phyloP scores from a whole-genome alignment of 2,329 filamentous ascomycete species.

The Metarhizium sp. region DNA sequence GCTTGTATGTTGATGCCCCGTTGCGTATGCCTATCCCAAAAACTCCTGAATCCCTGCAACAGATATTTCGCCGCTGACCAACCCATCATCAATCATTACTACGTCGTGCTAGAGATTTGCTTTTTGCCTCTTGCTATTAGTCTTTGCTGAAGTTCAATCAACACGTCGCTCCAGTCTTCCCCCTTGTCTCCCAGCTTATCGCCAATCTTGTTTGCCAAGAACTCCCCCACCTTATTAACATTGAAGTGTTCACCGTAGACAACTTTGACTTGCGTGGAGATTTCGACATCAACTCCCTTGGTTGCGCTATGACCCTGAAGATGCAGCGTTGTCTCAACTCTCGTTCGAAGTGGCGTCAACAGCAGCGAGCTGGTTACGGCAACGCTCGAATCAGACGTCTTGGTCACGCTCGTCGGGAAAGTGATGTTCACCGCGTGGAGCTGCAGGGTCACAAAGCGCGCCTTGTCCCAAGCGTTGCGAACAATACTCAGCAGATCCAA shows the following conservation, averaged over 20 bases:
- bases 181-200: conserved; percentile 23
- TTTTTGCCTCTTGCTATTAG: conserved; percentile 48
- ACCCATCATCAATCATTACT: conserved; percentile 20
- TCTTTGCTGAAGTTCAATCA: conserved; percentile 45
- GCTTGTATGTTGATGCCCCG: not conserved
- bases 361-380: conserved; percentile 53
- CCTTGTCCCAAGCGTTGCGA: conserved; percentile 56
- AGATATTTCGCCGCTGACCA: conserved; percentile 6
- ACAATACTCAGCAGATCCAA: conserved; percentile 50
- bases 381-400: conserved; percentile 56
- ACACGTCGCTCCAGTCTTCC: conserved; percentile 43
- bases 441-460: conserved; percentile 48
- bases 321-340: conserved; percentile 53
- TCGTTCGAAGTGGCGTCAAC: conserved; percentile 55
- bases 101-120: conserved; percentile 15
- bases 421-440: conserved; percentile 52
- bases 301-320: conserved; percentile 37
- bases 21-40: not conserved
- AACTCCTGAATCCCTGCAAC: conserved; percentile 6
- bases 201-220: conserved; percentile 47
- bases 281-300: conserved; percentile 43
- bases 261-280: conserved; percentile 48
- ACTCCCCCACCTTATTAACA: conserved; percentile 64
- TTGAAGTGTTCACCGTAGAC: conserved; percentile 75
- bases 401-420: conserved; percentile 55